Evolutionary conservation across 257 asterid genomes (phyloP), one percentile per base, ranked within the genome.

Genomic region (Solanum pimpinellifolium): DNA sequence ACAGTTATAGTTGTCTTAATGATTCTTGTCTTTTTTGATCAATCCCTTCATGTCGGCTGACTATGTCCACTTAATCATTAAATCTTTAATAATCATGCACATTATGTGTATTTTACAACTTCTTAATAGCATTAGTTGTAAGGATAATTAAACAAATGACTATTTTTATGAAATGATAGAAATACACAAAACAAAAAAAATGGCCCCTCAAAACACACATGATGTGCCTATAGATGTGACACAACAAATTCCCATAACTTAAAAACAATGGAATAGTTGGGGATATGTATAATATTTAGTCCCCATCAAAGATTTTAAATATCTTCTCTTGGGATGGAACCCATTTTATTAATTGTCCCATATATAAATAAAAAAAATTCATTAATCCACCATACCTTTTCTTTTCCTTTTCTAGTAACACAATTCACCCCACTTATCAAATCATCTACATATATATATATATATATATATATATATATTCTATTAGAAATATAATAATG

Each of bases 321-420:
- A 80, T 81, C 87, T 88, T 81, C 80, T 66, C 76, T 88, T 27
- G 66, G 49, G 27, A 85, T 85, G 75, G 88, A 69, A 69, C 88
- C 86, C 39, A 84, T 77, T 88, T 76, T 62, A 65, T 60, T 72
- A 72, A 72, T 72, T 88, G 75, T 85, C 86, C 83, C 75, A n/a
- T 68, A 70, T 74, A 74, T 21, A 80, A 56, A 56, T 1, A 20
- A 56, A 56, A 37, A 37, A 37, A 69, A 68, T 39, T 20, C 49
- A 85, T 85, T 46, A 46, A 56, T 70, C 49, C n/a, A 68, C 87
- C 68, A 18, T 29, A 29, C 46, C 69, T 29, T 39, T 16, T 39
- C 20, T 81, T 49, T 81, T 81, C 85, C 85, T 29, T 49, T 81
- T 81, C 46, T 47, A 81, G 69, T 81, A 81, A 81, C 85, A 27